A percentile compares a stretch with the other conserved stretches of the same genome.
phyloP scores from a whole-genome alignment of 805 yeast genomes.

The Wickerhamomyces pijperi region DNA sequence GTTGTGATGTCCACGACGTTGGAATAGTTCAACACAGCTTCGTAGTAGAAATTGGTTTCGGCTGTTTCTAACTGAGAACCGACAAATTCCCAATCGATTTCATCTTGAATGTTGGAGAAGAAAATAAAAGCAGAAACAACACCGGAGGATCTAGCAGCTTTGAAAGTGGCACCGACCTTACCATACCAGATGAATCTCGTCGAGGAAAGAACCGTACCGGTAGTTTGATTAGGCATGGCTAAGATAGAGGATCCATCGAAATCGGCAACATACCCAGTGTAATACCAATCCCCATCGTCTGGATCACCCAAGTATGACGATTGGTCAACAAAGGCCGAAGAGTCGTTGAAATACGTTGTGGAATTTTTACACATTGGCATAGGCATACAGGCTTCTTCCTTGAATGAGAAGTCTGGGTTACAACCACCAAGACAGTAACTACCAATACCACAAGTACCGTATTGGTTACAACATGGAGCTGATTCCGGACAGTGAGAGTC shows the following conservation, averaged over 20 bases:
- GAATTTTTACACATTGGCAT: slow-evolving; percentile 60
- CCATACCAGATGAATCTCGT: slow-evolving; percentile 85
- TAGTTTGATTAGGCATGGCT: slow-evolving; percentile 68
- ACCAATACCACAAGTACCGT: slow-evolving; percentile 75
- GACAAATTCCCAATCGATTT: slow-evolving; percentile 79
- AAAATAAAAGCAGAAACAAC: slow-evolving; percentile 79
- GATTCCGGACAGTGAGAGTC: slow-evolving; percentile 58
- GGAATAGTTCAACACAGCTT: slow-evolving; percentile 60
- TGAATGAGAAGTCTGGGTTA: slow-evolving; percentile 40
- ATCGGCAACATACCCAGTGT: slow-evolving; percentile 42
- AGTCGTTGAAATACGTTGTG: slow-evolving; percentile 29
- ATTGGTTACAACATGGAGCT: slow-evolving; percentile 77
- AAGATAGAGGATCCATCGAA: slow-evolving; percentile 48
- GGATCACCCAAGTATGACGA: slow-evolving; percentile 51
- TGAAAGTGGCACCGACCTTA: slow-evolving; percentile 54
- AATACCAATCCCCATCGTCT: slow-evolving; percentile 55
- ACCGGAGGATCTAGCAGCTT: slow-evolving; percentile 68
- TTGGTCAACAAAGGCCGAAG: slow-evolving; percentile 16
- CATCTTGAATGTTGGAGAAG: slow-evolving; percentile 80
- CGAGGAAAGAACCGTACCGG: slow-evolving; percentile 75
- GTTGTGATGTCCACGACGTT: slow-evolving; percentile 36
- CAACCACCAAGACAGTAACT: slow-evolving; percentile 78
- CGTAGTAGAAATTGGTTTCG: slow-evolving; percentile 73
- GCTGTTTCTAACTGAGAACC: slow-evolving; percentile 60
- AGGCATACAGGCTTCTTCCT: slow-evolving; percentile 67